Evolutionary conservation across 1,284 basidiomycete genomes (phyloP), one percentile per base, ranked within the genome.

Genomic region (Pseudozyma flocculosa): DNA sequence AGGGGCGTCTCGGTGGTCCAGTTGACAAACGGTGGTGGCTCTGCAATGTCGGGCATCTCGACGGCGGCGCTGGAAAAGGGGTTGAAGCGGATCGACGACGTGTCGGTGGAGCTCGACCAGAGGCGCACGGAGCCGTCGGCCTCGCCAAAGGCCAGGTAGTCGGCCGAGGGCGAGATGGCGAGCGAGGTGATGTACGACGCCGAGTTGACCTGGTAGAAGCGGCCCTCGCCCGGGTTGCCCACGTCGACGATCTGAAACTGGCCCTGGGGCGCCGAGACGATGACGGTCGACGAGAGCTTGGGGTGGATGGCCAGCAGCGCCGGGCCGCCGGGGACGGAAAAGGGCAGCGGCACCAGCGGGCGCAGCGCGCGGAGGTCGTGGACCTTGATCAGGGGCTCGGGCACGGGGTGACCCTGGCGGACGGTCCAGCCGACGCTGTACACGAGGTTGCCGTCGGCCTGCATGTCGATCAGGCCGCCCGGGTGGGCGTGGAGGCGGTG

Each of bases 101-200:
- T 53, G 43, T 55, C 50, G 21, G 54, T 45, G 14, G 60, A 86
- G 45, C 86, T 86, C 4, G 90, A 88, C 81, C 93, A 84, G 17
- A 98, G 80, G 77, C 95, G 90, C 7, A 97, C 84, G 11, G 83
- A 82, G 9, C 93, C 92, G 48, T 92, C 88, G 0, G 87, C 87
- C 70, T 96, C 93, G 2, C 91, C 92, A 67, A 95, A 93, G 0
- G 90, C 92, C 70, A 98, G 83, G 71, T 92, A 95, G 44, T 90
- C 87, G 21, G 90, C 91, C 1, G 87, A 88, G 2, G 90, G 86
- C 1, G 92, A 92, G 29, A 96, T 82, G 5, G 91, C 86, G 62
- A 88, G 83, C 39, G 89, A 87, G 1, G 87, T 91, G 53, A 96
- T 80, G 76, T 86, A 93, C 0, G 89, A 88, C 0, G 84, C 71